Evolutionary conservation across 345 rosid species (phyloP).

Genomic region (Hirschfeldia incana): DNA sequence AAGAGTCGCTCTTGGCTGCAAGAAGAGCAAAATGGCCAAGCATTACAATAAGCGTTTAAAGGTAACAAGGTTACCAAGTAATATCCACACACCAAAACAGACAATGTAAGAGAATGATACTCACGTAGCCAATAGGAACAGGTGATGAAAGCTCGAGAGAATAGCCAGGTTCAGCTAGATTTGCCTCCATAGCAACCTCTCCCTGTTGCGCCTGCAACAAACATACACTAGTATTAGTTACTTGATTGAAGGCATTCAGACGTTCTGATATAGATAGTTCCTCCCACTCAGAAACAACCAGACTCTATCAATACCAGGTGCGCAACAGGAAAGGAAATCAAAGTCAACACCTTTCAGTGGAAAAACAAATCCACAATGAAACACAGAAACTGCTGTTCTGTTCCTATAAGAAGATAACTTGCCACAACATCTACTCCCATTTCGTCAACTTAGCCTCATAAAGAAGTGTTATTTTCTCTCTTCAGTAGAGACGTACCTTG

Average conservation of each 20-base stretch:
- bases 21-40: neutral
- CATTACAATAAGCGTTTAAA: neutral
- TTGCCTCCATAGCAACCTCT: conserved; percentile 68
- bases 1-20: conserved; percentile 85
- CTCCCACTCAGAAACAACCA: neutral
- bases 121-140: conserved; percentile 69
- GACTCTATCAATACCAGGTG: neutral
- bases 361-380: neutral
- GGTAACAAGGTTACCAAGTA: neutral
- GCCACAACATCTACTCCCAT: too few species aligned
- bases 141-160: conserved; percentile 73
- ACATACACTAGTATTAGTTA: conserved; percentile 3
- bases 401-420: too few species aligned
- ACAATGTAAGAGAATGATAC: conserved; percentile 32
- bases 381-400: conserved; percentile 2
- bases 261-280: neutral
- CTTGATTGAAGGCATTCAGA: neutral
- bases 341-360: neutral
- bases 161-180: conserved; percentile 66
- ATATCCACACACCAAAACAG: neutral
- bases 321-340: neutral
- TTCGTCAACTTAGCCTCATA: too few species aligned
- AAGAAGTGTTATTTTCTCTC: neutral
- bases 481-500: conserved; percentile 49
- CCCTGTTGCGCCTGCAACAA: conserved; percentile 73